Evolutionary conservation across 1,284 basidiomycete genomes (phyloP).

Genomic region (Melampsora americana): DNA sequence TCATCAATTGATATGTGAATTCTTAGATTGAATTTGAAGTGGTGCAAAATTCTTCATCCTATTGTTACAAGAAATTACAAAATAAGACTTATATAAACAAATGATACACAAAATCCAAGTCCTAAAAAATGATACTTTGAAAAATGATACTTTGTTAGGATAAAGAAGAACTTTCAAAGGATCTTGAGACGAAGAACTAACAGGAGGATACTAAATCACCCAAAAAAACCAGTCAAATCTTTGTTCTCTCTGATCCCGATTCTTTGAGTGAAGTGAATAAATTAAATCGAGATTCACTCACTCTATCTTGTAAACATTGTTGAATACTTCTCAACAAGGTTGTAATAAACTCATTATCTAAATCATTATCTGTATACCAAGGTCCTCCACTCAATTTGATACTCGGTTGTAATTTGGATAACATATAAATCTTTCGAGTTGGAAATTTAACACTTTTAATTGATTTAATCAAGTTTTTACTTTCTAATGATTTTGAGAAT

Average conservation of each 20-base stretch:
- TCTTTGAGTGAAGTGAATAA: background rate
- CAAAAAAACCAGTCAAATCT: constrained; percentile 41
- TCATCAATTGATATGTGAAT: too few species aligned
- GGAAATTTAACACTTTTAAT: constrained; percentile 84
- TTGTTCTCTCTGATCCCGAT: background rate
- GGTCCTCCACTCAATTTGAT: constrained; percentile 85
- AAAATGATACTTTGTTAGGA: too few species aligned
- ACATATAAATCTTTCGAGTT: constrained; percentile 91
- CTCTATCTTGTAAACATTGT: constrained; percentile 72
- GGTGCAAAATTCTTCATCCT: too few species aligned
- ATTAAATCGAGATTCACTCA: constrained; percentile 57
- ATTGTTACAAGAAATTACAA: too few species aligned
- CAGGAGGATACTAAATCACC: constrained; percentile 46
- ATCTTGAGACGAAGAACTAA: constrained; percentile 5
- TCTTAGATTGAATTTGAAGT: too few species aligned
- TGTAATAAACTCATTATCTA: constrained; percentile 85
- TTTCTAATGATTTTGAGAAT: constrained; percentile 75
- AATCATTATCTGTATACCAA: constrained; percentile 92
- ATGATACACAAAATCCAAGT: too few species aligned
- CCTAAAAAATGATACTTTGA: too few species aligned
- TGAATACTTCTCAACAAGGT: constrained; percentile 69
- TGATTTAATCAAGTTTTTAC: constrained; percentile 80
- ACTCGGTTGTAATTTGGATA: constrained; percentile 78
- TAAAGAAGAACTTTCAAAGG: constrained; percentile 58
- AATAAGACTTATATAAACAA: too few species aligned